These are phyloP conservation scores for Mortierella sp. DNA, from an alignment of 371 early-diverging fungal species.

Conservation along the genomic window DNA sequence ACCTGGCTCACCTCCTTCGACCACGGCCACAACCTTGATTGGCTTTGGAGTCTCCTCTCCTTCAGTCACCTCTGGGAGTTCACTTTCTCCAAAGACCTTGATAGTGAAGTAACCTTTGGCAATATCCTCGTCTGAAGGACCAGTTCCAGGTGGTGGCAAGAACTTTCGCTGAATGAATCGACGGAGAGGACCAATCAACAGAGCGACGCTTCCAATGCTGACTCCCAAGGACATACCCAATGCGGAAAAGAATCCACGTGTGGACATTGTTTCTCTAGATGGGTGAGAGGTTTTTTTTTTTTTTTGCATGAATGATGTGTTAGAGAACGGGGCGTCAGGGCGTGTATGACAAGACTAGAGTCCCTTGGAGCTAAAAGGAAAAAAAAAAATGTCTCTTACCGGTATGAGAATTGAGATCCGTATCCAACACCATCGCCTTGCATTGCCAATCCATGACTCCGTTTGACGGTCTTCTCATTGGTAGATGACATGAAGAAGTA, in stretches of 20 bases:
- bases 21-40: slow-evolving; percentile 61
- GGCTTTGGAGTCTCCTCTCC: slow-evolving; percentile 33
- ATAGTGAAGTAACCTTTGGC: slow-evolving; percentile 59
- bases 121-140: slow-evolving; percentile 65
- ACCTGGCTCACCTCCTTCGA: slow-evolving; percentile 81
- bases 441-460: slow-evolving; percentile 62
- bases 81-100: slow-evolving; percentile 63
- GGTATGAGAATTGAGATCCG: slow-evolving; percentile 65
- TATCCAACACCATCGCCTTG: slow-evolving; percentile 59
- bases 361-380: neutral
- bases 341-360: neutral
- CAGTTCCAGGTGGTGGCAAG: slow-evolving; percentile 68
- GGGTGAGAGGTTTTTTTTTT: too few relatives aligned
- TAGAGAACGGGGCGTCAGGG: too few relatives aligned
- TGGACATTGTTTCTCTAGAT: slow-evolving; percentile 67
- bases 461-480: slow-evolving; percentile 67
- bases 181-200: slow-evolving; percentile 53
- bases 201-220: slow-evolving; percentile 29
- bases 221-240: slow-evolving; percentile 54
- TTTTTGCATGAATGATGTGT: too few relatives aligned
- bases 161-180: slow-evolving; percentile 56
- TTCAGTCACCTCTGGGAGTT: slow-evolving; percentile 21
- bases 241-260: slow-evolving; percentile 56
- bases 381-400: slow-evolving; percentile 22
- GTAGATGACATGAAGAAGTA: slow-evolving; percentile 68